Evolutionary conservation across 1,284 basidiomycete genomes (phyloP).

Genomic region (Leccinum huronense): DNA sequence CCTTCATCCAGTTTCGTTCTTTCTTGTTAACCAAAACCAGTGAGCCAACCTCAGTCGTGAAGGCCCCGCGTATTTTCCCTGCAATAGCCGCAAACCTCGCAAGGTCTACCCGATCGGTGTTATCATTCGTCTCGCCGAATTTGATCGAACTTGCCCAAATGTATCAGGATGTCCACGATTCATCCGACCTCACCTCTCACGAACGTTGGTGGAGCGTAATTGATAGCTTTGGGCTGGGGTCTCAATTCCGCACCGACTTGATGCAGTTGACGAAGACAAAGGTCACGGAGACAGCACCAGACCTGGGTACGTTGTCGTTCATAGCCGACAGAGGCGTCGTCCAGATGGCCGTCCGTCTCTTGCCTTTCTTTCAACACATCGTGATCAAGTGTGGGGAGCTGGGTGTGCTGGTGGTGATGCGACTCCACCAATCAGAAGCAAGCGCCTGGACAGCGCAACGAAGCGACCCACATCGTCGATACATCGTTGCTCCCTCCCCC

Average conservation of each 20-base stretch:
- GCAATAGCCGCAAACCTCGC: conserved; percentile 48
- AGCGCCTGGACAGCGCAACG: conserved; percentile 46
- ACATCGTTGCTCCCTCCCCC: conserved; percentile 51
- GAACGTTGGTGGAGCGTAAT: conserved; percentile 64
- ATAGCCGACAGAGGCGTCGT: conserved; percentile 65
- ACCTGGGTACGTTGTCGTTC: conserved; percentile 57
- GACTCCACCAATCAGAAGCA: conserved; percentile 45
- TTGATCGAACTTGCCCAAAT: conserved; percentile 70
- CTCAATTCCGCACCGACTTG: conserved; percentile 63
- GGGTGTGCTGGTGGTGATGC: conserved; percentile 66
- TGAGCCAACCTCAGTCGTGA: conserved; percentile 86
- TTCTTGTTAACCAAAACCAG: conserved; percentile 36
- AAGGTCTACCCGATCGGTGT: conserved; percentile 39
- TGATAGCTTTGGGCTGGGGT: conserved; percentile 59
- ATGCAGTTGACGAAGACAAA: conserved; percentile 53
- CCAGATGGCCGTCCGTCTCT: conserved; percentile 75
- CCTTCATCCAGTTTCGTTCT: conserved; percentile 3
- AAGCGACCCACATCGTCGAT: conserved; percentile 48
- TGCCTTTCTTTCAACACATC: conserved; percentile 79
- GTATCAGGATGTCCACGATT: conserved; percentile 51
- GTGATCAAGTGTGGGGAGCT: conserved; percentile 79
- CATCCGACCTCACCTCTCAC: conserved; percentile 51
- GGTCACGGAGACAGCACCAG: conserved; percentile 40
- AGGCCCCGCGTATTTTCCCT: conserved; percentile 69
- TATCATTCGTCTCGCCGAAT: conserved; percentile 80